Conservation (phyloP, 805 yeast species). For the Kluyveromyces wickerhamii region DNA sequence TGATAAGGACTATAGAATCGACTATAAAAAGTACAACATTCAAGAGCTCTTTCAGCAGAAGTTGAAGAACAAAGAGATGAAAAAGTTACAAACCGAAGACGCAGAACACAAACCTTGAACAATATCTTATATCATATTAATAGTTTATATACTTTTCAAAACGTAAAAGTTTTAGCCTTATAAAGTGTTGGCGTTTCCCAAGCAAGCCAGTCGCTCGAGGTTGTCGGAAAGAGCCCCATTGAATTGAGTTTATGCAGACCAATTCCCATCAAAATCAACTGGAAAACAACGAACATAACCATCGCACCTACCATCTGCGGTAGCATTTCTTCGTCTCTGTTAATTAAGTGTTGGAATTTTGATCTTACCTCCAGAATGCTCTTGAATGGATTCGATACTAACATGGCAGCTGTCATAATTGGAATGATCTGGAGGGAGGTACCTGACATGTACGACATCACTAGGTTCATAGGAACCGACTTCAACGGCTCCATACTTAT, state of each 20-base stretch:
- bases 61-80: conserved; percentile 15
- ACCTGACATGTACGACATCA: conserved; percentile 92
- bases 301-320: conserved; percentile 32
- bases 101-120: neutral
- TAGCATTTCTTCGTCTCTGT: conserved; percentile 24
- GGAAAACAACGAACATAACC: conserved; percentile 39
- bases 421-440: conserved; percentile 84
- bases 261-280: conserved; percentile 51
- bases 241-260: conserved; percentile 79
- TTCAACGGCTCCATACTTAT: conserved; percentile 77
- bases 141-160: neutral
- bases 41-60: conserved; percentile 63
- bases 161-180: conserved; percentile 15
- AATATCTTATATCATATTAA: neutral
- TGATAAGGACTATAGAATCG: conserved; percentile 43
- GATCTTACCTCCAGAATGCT: conserved; percentile 53
- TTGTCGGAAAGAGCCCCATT: conserved; percentile 89
- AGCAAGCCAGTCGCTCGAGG: conserved; percentile 82
- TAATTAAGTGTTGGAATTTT: conserved; percentile 44
- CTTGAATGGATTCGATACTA: conserved; percentile 68
- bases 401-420: conserved; percentile 79
- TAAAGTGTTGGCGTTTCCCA: conserved; percentile 52
- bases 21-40: conserved; percentile 62
- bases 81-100: too few species aligned
- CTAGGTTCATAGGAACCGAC: conserved; percentile 77